Conservation (phyloP, 2,329 filamentous ascomycete genomes). For the Peltaster fructicola region DNA sequence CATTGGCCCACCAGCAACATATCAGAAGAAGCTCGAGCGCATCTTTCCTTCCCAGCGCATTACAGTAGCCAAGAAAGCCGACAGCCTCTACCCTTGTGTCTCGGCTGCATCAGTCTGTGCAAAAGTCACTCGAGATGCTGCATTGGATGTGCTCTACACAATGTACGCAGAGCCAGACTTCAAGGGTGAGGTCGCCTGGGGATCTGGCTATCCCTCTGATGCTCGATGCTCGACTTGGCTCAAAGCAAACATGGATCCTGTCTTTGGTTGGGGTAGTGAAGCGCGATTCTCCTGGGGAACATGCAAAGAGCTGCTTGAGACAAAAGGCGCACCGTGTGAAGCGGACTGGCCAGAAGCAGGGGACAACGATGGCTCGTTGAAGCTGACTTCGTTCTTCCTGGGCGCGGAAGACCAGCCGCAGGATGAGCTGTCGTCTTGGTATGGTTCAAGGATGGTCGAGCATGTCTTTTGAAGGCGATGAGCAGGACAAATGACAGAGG, state of each 20-base stretch:
- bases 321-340: constrained; percentile 45
- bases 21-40: constrained; percentile 69
- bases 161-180: constrained; percentile 24
- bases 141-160: constrained; percentile 61
- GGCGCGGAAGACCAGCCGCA: constrained; percentile 27
- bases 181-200: constrained; percentile 39
- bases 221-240: constrained; percentile 66
- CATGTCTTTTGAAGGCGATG: constrained; percentile 43
- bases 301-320: constrained; percentile 78
- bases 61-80: constrained; percentile 53
- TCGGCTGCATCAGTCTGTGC: constrained; percentile 88
- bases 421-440: constrained; percentile 65
- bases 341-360: constrained; percentile 65
- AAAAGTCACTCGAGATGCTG: constrained; percentile 86
- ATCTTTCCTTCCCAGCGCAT: constrained; percentile 54
- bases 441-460: constrained; percentile 51
- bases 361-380: constrained; percentile 49
- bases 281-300: constrained; percentile 94
- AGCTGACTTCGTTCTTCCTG: constrained; percentile 61
- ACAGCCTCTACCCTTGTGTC: constrained; percentile 80
- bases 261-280: constrained; percentile 91
- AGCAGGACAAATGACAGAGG: too few relatives aligned
- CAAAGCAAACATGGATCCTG: constrained; percentile 67
- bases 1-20: constrained; percentile 63
- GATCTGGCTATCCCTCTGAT: constrained; percentile 87